phyloP scores from a whole-genome alignment of 2,329 filamentous ascomycete species.

The Trichothecium sympodiale region DNA sequence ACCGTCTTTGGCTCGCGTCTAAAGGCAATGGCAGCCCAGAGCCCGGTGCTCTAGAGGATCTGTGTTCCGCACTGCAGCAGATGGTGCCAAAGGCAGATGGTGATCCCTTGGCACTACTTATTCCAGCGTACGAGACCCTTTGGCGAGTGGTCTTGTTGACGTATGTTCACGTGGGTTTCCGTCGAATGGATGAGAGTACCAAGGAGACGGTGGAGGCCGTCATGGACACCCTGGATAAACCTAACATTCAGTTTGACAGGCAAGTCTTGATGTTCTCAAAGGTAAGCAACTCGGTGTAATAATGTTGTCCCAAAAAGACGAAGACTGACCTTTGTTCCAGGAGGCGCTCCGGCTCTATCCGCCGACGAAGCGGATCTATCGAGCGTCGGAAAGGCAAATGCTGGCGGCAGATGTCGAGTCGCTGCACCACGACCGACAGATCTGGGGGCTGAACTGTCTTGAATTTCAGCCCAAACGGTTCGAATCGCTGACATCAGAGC shows the following conservation, averaged over 20 bases:
- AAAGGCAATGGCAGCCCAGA: background rate
- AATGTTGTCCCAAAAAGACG: too few relatives aligned
- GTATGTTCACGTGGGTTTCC: constrained; percentile 1
- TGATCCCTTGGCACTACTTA: background rate
- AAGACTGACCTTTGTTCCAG: background rate
- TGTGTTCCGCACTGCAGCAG: background rate
- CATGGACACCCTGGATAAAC: too few relatives aligned
- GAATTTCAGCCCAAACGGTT: background rate
- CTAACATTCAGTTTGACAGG: too few relatives aligned
- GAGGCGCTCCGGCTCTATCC: constrained; percentile 1
- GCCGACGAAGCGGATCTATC: constrained; percentile 1
- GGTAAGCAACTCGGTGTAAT: background rate
- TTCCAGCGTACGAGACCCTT: constrained; percentile 1
- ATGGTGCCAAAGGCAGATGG: background rate
- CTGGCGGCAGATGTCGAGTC: constrained; percentile 1
- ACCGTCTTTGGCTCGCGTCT: background rate
- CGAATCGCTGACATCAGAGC: background rate
- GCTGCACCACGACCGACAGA: background rate
- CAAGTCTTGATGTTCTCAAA: background rate
- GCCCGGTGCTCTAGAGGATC: background rate
- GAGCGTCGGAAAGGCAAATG: background rate
- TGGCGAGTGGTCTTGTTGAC: background rate
- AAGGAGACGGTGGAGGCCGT: too few relatives aligned
- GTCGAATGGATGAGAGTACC: background rate
- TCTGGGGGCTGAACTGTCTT: background rate